These are phyloP conservation scores for Mayamaea pseudoterrestris DNA, from an alignment of 108 stramenopile genomes.

Conservation along the genomic window DNA sequence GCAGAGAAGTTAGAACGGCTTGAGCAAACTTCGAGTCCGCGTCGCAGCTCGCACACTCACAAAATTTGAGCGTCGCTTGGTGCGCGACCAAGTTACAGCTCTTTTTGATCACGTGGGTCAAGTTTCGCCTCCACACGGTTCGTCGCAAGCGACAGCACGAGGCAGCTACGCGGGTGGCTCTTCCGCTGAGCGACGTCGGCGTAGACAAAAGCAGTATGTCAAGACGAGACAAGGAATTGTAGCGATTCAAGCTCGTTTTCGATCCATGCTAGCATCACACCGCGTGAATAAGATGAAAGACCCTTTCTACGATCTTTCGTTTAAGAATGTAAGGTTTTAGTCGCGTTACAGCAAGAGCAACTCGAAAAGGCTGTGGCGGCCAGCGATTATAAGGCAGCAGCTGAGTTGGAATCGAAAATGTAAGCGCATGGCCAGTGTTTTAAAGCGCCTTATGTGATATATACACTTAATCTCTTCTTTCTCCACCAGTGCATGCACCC, in stretches of 20 bases:
- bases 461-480: conserved; percentile 1
- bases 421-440: conserved; percentile 14
- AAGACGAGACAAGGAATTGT: conserved; percentile 12
- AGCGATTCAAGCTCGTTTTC: conserved; percentile 45
- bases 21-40: conserved; percentile 55
- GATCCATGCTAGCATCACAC: conserved; percentile 28
- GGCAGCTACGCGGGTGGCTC: conserved; percentile 43
- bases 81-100: conserved; percentile 25
- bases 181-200: conserved; percentile 32
- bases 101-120: conserved; percentile 52
- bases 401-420: conserved; percentile 51
- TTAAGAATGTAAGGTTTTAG: conserved; percentile 48
- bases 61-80: conserved; percentile 46
- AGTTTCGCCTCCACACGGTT: conserved; percentile 44
- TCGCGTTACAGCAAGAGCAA: conserved; percentile 23
- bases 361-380: conserved; percentile 55
- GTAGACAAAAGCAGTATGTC: conserved; percentile 16
- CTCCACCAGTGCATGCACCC: background rate
- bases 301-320: conserved; percentile 59
- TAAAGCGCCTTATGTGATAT: background rate
- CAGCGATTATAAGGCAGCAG: conserved; percentile 60
- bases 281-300: conserved; percentile 40
- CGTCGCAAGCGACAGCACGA: conserved; percentile 18
- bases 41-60: conserved; percentile 50
- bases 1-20: conserved; percentile 71